phyloP scores from a whole-genome alignment of 1,284 basidiomycete species.

The Ganoderma sp. region DNA sequence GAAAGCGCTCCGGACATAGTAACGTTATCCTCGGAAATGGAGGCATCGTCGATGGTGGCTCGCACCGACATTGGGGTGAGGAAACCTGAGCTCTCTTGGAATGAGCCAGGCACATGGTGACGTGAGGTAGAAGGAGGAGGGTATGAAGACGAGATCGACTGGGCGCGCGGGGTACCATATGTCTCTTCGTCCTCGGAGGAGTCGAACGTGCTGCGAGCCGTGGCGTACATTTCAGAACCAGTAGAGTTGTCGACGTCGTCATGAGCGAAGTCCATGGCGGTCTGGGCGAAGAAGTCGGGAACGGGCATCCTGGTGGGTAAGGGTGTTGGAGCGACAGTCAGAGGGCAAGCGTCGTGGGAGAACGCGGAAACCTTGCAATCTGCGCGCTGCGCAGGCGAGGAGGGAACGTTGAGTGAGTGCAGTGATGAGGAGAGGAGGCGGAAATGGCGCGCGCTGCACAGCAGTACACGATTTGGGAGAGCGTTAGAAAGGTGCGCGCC shows the following conservation, averaged over 20 bases:
- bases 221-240: background rate
- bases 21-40: background rate
- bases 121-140: background rate
- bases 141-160: background rate
- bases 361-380: no score
- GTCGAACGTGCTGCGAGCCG: background rate
- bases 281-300: background rate
- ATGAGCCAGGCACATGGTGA: background rate
- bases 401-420: no score
- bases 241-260: background rate
- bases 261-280: background rate
- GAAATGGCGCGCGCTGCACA: background rate
- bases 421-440: no score
- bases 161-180: background rate
- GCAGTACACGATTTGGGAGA: background rate
- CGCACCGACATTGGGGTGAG: background rate
- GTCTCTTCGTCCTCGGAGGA: background rate
- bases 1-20: background rate
- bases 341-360: no score
- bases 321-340: no score
- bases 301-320: background rate
- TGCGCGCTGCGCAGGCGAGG: no score
- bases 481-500: background rate
- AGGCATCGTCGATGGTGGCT: background rate
- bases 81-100: background rate